A percentile compares a stretch with the other conserved stretches of the same genome.
Conservation (phyloP, 2,329 filamentous ascomycete genomes). For the Neonectria hederae region DNA sequence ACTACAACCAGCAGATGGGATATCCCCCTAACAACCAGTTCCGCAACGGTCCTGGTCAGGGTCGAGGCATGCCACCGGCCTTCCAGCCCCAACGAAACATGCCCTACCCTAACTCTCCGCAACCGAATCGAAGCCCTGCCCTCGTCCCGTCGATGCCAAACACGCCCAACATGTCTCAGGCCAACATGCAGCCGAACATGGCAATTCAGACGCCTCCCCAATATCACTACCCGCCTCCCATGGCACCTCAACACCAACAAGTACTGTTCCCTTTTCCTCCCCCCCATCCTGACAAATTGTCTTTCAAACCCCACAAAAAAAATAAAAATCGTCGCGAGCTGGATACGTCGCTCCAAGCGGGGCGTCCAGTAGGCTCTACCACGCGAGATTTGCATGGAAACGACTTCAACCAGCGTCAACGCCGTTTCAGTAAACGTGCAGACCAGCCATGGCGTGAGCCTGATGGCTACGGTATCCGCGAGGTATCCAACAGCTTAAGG, state of each 20-base stretch:
- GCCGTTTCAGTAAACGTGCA: constrained; percentile 58
- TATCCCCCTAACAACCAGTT: constrained; percentile 56
- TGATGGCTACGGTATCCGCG: constrained; percentile 34
- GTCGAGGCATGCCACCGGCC: constrained; percentile 62
- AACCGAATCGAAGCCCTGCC: constrained; percentile 72
- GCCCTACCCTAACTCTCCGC: constrained; percentile 68
- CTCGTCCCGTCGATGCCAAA: constrained; percentile 72
- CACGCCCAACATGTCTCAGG: constrained; percentile 74
- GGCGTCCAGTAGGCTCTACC: constrained; percentile 51
- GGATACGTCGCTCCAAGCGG: constrained; percentile 56
- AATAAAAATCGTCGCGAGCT: constrained; percentile 57
- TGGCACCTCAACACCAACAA: constrained; percentile 70
- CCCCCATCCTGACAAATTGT: constrained; percentile 45
- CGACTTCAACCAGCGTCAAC: constrained; percentile 50
- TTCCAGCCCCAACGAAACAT: constrained; percentile 58
- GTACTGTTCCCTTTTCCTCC: constrained; percentile 61
- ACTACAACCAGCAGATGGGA: constrained; percentile 58
- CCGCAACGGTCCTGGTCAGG: constrained; percentile 56
- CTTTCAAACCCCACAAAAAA: constrained; percentile 55
- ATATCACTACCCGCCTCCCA: constrained; percentile 68
- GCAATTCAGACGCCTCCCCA: constrained; percentile 71
- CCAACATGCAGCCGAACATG: constrained; percentile 64
- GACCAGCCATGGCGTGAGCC: constrained; percentile 48
- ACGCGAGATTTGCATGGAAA: constrained; percentile 47
- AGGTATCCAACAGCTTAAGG: constrained; percentile 32